Evolutionary conservation across 768 basidiomycete genomes (phyloP), one percentile per base, ranked within the genome.

Genomic region (Nevesoporus exiguus): DNA sequence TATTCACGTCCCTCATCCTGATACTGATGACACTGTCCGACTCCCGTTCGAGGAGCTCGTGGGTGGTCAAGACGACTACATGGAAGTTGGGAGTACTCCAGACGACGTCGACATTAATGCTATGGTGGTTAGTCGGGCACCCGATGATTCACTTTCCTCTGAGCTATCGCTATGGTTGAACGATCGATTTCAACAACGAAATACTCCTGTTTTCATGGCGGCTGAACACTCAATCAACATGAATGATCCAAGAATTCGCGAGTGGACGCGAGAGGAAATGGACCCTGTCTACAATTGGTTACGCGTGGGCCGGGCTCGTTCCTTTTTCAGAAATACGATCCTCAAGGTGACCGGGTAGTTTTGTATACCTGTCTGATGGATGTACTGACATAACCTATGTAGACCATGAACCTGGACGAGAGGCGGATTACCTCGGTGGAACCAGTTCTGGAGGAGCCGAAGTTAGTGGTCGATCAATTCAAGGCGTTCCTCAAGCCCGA

Each of bases 201-300:
- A 65, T 17, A 53, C 60, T 4, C 65, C 62, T 2, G 52, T 51
- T 41, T 54, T 45, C 8, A 55, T 74, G 56, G 64, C 47, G 0
- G 52, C 61, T 21, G 47, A 41, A 15, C 65, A 54, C 11, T 48
- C 60, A 13, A 43, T 67, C 43, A 51, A 73, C 25, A 68, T 73
- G 55, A 71, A 70, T 43, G 72, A 69, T 43, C 66, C 57, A 1
- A 68, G 78, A 46, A 71, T 79, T 19, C 73, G 78, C 10, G 74
- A 75, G 49, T 74, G 68, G 66, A 74, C 71, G 13, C 27, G 13
- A 13, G 71, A 75, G 30, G 80, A 80, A 51, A 57, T 67, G 46
- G 50, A 55, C 0, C 50, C 64, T 15, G 66, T 76, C 45, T 61
- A 66, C 22, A 60, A 57, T 14, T 82, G 76, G 70, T 63, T 81